Base-by-base conservation (phyloP, 345 rosid species). In the Diplotaxis tenuifolia region DNA sequence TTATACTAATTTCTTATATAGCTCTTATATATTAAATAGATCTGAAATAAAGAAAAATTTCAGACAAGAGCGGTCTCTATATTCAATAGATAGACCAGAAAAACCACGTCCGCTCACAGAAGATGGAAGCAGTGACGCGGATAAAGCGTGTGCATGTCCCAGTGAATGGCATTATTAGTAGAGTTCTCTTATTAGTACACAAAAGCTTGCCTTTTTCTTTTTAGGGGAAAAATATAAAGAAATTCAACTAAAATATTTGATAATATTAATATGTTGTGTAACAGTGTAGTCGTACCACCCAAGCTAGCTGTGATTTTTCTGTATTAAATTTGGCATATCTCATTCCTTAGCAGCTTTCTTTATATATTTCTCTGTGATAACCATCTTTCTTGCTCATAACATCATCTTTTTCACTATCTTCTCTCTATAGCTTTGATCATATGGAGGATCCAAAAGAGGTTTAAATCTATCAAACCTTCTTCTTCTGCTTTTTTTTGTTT, bases 391-490 rank as follows among this genome's bases (percentile, higher is more conserved):
- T 49, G 4, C 62, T 32, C 59, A 28, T 2, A 32, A 55, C 5
- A 64, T 69, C 71, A 55, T 64, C 75, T 63, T 12, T 40, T 22
- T 63, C 66, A 1, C n/a, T n/a, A n/a, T n/a, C n/a, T 47, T 64
- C 9, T 31, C 29, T n/a, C 62, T 56, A 31, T 54, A 47, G 71
- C 52, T 28, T 70, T 31, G 16, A 59, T 60, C 64, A 45, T 79
- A 87, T 88, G 93, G 93, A 86, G 55, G 86, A 86, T 73, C 82
- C 71, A 42, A 86, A 84, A 75, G 93, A 84, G 93, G 93, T 86
- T 70, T 59, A 10, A 8, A 22, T 67, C 61, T 59, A 52, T 36
- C 22, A 27, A n/a, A 50, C 16, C 4, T 62, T 42, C 40, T 31
- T 36, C 11, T 50, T 31, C 7, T 42, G 23, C 40, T 40, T 2